Base-by-base conservation (phyloP, 2,329 filamentous ascomycete genomes). In the Aspergillus ibericus region DNA sequence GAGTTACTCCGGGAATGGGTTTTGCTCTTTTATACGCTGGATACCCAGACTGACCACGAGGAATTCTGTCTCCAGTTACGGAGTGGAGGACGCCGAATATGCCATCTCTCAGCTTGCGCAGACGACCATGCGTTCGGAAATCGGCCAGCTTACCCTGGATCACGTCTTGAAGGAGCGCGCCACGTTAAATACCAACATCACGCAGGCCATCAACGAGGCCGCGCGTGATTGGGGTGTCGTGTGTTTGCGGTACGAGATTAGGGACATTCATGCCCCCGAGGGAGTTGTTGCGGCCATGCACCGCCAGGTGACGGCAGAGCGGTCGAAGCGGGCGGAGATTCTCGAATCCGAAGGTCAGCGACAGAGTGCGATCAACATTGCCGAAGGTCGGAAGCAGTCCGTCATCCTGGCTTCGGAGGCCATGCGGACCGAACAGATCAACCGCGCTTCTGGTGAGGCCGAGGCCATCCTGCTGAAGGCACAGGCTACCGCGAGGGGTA, bases 61-160 rank as follows among this genome's bases (percentile, higher is more conserved):
- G 8, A 20, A 8, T 36, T 51, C 25, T 6, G n/a, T 25, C 48
- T 36, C 22, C 32, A 96, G 92, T 77, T 99, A 99, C 75, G 95
- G 95, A 36, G 95, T 99, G 32, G 95, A 99, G 79, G 95, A 99
- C 73, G 93, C 95, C 62, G 95, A 99, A 76, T 99, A 99, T 77
- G 95, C 95, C 76, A 98, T 99, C 74, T 95, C 91, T 8, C 95
- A 99, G 75, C 88, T 99, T 48, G 95, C 95, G 15, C 95, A 99
- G 80, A 99, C 95, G 10, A 98, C 95, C 0, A 99, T 99, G 95
- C 92, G 95, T 70, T 96, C 90, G 71, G 95, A 99, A 78, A 99
- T 99, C 70, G 95, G 95, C 64, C 95, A 98, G 77, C 84, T 99
- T 60, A 91, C 92, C 0, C 89, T 99, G 68, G 95, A 99, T 77